Conservation (phyloP, 805 yeast species). For the Ascoidea tarda region DNA sequence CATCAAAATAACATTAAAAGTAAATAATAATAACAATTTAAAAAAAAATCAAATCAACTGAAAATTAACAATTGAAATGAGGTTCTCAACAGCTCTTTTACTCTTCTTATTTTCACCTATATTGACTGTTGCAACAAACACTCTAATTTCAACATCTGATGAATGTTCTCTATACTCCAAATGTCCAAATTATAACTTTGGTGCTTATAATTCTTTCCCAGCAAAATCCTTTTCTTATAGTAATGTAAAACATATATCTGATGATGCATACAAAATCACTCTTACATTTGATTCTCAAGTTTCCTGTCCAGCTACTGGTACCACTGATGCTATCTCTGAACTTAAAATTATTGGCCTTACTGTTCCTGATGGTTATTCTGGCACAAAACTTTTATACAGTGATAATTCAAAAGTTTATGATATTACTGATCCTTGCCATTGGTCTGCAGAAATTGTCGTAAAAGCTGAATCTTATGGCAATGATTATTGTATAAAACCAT, state of each 20-base stretch:
- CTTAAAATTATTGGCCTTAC: background rate
- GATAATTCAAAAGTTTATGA: background rate
- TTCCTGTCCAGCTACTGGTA: background rate
- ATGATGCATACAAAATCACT: background rate
- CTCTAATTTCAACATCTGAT: no score
- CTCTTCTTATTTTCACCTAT: no score
- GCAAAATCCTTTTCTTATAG: background rate
- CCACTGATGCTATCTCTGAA: background rate
- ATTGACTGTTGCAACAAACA: no score
- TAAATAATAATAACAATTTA: no score
- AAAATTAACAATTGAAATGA: no score
- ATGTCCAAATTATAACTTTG: background rate
- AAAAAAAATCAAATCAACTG: no score
- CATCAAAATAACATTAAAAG: no score
- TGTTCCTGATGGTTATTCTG: background rate
- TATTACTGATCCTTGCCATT: background rate
- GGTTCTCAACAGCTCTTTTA: no score
- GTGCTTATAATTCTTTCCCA: background rate
- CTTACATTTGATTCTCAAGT: background rate
- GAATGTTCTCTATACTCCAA: no score
- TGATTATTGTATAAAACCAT: background rate
- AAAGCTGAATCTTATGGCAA: background rate
- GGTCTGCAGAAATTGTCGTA: background rate
- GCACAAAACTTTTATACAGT: background rate
- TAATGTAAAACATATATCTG: background rate